Base-by-base conservation (phyloP, 805 yeast genomes). In the Suhomyces kilbournensis region DNA sequence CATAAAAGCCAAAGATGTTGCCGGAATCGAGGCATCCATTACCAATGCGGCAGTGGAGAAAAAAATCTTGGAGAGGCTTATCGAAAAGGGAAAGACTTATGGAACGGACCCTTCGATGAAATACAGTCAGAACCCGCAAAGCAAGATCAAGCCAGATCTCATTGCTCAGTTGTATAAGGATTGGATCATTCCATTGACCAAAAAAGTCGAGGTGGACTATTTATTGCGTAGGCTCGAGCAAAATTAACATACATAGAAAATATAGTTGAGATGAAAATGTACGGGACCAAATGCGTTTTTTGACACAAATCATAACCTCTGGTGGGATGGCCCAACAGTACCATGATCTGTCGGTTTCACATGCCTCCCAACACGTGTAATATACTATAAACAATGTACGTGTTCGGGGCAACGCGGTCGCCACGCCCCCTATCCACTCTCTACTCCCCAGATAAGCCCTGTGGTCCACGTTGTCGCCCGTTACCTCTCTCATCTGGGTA, bases 131-230 rank as follows among this genome's bases (percentile, higher is more conserved):
- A 78, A 78, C 51, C 75, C 79, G 4, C 88, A 82, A 64, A 81
- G 88, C 58, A 89, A 89, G 65, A 87, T 94, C 26, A 80, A 88
- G 44, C 93, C 96, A 0, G 92, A 90, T 57, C 81, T 83, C 12
- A 82, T 94, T 58, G 96, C 92, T 10, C 77, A 81, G 53, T 85
- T 94, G 56, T 94, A 93, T 75, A 84, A 86, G 68, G 91, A 90
- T 45, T 86, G 84, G 72, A 88, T 94, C 42, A 94, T 94, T 60
- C 98, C 98, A 8, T 75, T 94, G 66, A 94, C 99, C 7, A 94
- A 93, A 70, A 87, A 88, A 68, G 98, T 94, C 20, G 99, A 94
- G 72, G 88, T 94, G 22, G 97, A 93, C 54, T 94, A 94, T 64
- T 75, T 94, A 51, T 71, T 94, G 64, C 80, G 94, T 66, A 79